Conservation (phyloP, 305 asterid genomes). For the Andrographis paniculata region DNA sequence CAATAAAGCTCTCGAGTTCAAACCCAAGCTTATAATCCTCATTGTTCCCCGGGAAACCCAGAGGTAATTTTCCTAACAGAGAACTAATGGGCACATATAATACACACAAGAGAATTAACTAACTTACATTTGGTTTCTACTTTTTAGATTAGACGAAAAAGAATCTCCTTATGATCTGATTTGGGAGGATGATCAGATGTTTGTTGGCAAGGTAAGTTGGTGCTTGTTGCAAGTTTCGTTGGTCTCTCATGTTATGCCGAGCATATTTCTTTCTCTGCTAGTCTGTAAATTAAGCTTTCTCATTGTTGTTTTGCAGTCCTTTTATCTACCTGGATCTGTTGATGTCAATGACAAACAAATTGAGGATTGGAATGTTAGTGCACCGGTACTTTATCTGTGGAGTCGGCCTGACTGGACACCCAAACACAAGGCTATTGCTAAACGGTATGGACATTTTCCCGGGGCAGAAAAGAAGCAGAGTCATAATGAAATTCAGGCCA, state of each 20-base stretch:
- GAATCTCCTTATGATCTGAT: slow-evolving; percentile 51
- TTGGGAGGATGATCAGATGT: slow-evolving; percentile 71
- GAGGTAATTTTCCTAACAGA: slow-evolving; percentile 26
- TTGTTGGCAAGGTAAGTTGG: slow-evolving; percentile 52
- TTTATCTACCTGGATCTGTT: slow-evolving; percentile 88
- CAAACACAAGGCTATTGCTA: slow-evolving; percentile 61
- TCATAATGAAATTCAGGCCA: slow-evolving; percentile 11
- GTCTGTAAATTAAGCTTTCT: slow-evolving; percentile 4
- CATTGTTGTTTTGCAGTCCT: slow-evolving; percentile 47
- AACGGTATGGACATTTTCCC: slow-evolving; percentile 41
- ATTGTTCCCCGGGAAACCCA: slow-evolving; percentile 68
- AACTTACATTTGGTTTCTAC: slow-evolving; percentile 10
- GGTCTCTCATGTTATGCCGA: no score
- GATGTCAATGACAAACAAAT: slow-evolving; percentile 59
- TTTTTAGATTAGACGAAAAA: slow-evolving; percentile 54
- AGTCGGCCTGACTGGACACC: slow-evolving; percentile 61
- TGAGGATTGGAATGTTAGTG: slow-evolving; percentile 70
- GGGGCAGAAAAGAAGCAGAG: slow-evolving; percentile 20
- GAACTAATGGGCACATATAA: background rate
- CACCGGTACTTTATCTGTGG: slow-evolving; percentile 84
- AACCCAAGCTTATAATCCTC: slow-evolving; percentile 83
- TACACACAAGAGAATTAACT: no score
- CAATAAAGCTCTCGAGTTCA: slow-evolving; percentile 78
- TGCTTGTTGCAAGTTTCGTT: slow-evolving; percentile 2
- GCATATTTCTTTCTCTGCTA: background rate